Percentiles rank a stretch among this genome's conserved stretches.
These are phyloP conservation scores for Scorias spongiosa DNA, from an alignment of 2,329 filamentous ascomycete genomes.

Conservation along the genomic window DNA sequence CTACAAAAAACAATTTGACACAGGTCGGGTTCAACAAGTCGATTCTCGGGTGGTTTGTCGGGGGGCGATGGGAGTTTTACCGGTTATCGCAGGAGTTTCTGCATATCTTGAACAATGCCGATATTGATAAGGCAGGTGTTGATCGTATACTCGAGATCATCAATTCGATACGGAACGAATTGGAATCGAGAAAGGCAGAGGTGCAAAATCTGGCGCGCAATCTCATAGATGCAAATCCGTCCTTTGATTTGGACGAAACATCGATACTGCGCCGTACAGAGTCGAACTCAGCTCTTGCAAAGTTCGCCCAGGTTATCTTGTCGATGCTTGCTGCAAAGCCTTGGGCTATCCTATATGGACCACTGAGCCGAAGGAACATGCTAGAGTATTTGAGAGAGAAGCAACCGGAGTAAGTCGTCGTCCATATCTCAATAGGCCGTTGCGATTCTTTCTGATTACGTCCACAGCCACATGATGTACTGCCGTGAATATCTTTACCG, in stretches of 20 bases:
- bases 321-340: slow-evolving; percentile 11
- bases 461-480: no score
- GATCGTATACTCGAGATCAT: slow-evolving; percentile 9
- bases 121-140: slow-evolving; percentile 6
- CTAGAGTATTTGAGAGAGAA: slow-evolving; percentile 7
- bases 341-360: slow-evolving; percentile 12
- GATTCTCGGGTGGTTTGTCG: slow-evolving; percentile 10
- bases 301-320: slow-evolving; percentile 9
- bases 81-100: slow-evolving; percentile 9
- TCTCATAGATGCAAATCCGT: slow-evolving; percentile 1
- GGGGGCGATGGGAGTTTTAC: slow-evolving; percentile 9
- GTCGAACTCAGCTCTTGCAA: slow-evolving; percentile 8
- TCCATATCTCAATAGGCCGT: no score
- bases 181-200: slow-evolving; percentile 7
- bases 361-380: slow-evolving; percentile 8
- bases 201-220: slow-evolving; percentile 6
- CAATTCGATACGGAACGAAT: slow-evolving; percentile 6
- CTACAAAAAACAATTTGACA: slow-evolving; percentile 18
- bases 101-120: slow-evolving; percentile 8
- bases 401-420: slow-evolving; percentile 7
- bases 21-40: slow-evolving; percentile 10
- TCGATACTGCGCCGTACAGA: slow-evolving; percentile 4
- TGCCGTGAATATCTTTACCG: slow-evolving; percentile 6
- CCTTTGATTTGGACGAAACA: neutral
- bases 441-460: no score